Percentiles rank a stretch among this genome's conserved stretches.
These are phyloP conservation scores for Solanum etuberosum DNA, from an alignment of 257 asterid species.

Conservation along the genomic window DNA sequence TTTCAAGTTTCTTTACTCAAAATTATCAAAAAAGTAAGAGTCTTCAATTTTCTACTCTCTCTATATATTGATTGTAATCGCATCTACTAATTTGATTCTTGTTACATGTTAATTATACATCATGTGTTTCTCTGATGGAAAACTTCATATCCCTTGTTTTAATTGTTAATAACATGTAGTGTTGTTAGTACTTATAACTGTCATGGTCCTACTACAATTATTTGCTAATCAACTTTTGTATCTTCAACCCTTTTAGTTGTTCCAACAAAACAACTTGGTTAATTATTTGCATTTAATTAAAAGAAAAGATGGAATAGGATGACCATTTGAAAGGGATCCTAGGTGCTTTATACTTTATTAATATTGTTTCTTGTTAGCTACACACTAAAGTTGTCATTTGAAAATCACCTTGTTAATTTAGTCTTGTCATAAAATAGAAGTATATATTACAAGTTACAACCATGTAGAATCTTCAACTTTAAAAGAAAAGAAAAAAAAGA, in stretches of 20 bases:
- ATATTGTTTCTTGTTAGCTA: not conserved
- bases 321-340: not conserved
- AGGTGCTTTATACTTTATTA: not conserved
- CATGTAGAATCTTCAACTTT: not conserved
- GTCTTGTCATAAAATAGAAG: not conserved
- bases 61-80: too few relatives aligned
- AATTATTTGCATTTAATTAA: not conserved
- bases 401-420: not conserved
- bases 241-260: not conserved
- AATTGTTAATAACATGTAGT: not conserved
- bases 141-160: not conserved
- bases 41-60: too few relatives aligned
- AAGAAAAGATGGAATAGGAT: not conserved
- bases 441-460: not conserved
- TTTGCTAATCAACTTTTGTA: not conserved
- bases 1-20: too few relatives aligned
- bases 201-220: not conserved
- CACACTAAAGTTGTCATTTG: not conserved
- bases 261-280: not conserved
- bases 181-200: not conserved
- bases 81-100: too few relatives aligned
- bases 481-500: not conserved
- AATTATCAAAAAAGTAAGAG: too few relatives aligned
- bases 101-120: not conserved
- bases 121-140: not conserved